Conservation (phyloP, 2,329 filamentous ascomycete species). For the Lasiodiplodia sp. region DNA sequence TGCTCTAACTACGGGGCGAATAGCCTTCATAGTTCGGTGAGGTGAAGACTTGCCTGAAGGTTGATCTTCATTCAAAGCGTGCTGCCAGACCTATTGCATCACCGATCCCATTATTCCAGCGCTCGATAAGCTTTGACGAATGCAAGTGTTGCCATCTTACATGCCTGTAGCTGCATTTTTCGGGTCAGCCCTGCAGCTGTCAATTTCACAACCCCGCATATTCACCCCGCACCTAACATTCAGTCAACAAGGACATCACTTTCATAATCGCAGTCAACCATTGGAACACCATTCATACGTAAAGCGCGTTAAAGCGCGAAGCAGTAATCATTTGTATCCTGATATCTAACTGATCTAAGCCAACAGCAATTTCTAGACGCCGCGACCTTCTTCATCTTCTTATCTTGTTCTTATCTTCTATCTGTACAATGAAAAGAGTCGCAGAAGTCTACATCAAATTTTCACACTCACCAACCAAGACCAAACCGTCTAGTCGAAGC, state of each 20-base stretch:
- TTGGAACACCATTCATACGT: not conserved
- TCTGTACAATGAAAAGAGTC: not conserved
- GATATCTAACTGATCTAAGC: not conserved
- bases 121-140: too few species aligned
- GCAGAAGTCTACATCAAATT: not conserved
- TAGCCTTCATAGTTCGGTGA: not conserved
- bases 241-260: too few species aligned
- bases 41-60: too few species aligned
- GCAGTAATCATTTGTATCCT: not conserved
- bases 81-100: too few species aligned
- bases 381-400: not conserved
- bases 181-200: too few species aligned
- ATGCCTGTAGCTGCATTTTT: too few species aligned
- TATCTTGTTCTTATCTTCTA: not conserved
- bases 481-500: conserved; percentile 42
- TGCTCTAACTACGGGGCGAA: not conserved
- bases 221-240: too few species aligned
- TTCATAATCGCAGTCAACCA: too few species aligned
- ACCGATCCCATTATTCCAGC: too few species aligned
- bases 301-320: not conserved
- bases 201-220: too few species aligned
- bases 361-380: not conserved
- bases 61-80: too few species aligned
- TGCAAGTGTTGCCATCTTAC: too few species aligned
- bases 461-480: not conserved